Evolutionary conservation across 1,284 basidiomycete genomes (phyloP).

Genomic region (Leccinum griseonigrum): DNA sequence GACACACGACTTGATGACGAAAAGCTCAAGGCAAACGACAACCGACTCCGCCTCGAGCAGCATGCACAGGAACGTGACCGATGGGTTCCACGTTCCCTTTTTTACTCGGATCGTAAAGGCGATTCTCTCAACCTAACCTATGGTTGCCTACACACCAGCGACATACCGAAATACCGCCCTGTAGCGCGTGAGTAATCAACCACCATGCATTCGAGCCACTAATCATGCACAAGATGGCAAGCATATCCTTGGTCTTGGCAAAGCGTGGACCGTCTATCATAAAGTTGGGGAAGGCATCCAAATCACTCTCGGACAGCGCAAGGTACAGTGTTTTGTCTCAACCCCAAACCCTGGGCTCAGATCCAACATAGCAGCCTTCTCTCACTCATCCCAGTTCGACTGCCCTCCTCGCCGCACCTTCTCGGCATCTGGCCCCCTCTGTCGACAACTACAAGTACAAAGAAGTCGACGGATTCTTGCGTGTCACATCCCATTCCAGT

Average conservation of each 20-base stretch:
- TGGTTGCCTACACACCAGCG: slow-evolving; percentile 61
- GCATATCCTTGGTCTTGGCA: slow-evolving; percentile 58
- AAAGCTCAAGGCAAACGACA: slow-evolving; percentile 37
- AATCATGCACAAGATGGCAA: slow-evolving; percentile 62
- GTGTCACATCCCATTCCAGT: slow-evolving; percentile 42
- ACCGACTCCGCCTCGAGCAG: slow-evolving; percentile 28
- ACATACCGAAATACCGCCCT: slow-evolving; percentile 65
- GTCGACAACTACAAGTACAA: slow-evolving; percentile 45
- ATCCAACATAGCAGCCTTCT: slow-evolving; percentile 42
- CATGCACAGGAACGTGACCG: slow-evolving; percentile 21
- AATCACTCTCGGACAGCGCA: slow-evolving; percentile 49
- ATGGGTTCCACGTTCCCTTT: slow-evolving; percentile 38
- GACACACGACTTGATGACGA: slow-evolving; percentile 34
- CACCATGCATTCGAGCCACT: slow-evolving; percentile 37
- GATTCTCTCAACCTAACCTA: slow-evolving; percentile 69
- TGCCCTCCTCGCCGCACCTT: slow-evolving; percentile 47
- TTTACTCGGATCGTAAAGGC: slow-evolving; percentile 68
- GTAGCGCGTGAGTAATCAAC: slow-evolving; percentile 48
- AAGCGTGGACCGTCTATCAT: slow-evolving; percentile 45
- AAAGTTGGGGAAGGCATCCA: slow-evolving; percentile 59
- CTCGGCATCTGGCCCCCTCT: slow-evolving; percentile 43
- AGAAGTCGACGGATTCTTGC: slow-evolving; percentile 67
- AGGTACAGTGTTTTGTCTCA: slow-evolving; percentile 36
- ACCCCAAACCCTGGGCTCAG: slow-evolving; percentile 7
- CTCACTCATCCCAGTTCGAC: slow-evolving; percentile 57